A percentile compares a stretch with the other conserved stretches of the same genome.
Evolutionary conservation across 257 asterid species (phyloP).

Genomic region (Fraxinus americana): DNA sequence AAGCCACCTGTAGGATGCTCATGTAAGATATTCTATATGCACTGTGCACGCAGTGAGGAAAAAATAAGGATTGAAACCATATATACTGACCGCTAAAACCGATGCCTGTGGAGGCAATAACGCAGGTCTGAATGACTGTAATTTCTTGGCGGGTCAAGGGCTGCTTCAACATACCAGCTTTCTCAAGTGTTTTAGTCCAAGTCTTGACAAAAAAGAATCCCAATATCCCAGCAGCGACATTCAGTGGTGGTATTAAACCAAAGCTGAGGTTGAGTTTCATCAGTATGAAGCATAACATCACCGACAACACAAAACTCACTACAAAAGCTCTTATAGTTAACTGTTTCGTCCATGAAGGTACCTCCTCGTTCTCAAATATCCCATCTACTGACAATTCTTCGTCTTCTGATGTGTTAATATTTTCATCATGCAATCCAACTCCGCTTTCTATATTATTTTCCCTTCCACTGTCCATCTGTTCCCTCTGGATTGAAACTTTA

Average conservation of each 20-base stretch:
- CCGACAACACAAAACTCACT: conserved; percentile 52
- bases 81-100: conserved; percentile 56
- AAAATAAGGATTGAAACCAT: background rate
- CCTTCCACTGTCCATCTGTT: conserved; percentile 15
- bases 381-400: conserved; percentile 37
- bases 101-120: conserved; percentile 72
- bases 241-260: conserved; percentile 68
- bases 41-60: too few species aligned
- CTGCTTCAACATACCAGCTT: conserved; percentile 49
- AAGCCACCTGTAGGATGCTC: conserved; percentile 45
- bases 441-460: conserved; percentile 5
- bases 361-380: conserved; percentile 43
- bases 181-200: conserved; percentile 49
- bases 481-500: background rate
- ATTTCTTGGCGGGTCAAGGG: conserved; percentile 78
- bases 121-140: conserved; percentile 77
- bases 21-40: background rate
- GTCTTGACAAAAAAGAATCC: conserved; percentile 66
- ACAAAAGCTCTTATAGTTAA: conserved; percentile 56
- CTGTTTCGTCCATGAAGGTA: conserved; percentile 66
- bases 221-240: conserved; percentile 68
- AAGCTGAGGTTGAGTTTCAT: conserved; percentile 67
- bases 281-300: conserved; percentile 55
- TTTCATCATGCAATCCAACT: conserved; percentile 10
- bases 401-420: conserved; percentile 6